Evolutionary conservation across 768 basidiomycete genomes (phyloP).

Genomic region (Pulveroboletus sp.): DNA sequence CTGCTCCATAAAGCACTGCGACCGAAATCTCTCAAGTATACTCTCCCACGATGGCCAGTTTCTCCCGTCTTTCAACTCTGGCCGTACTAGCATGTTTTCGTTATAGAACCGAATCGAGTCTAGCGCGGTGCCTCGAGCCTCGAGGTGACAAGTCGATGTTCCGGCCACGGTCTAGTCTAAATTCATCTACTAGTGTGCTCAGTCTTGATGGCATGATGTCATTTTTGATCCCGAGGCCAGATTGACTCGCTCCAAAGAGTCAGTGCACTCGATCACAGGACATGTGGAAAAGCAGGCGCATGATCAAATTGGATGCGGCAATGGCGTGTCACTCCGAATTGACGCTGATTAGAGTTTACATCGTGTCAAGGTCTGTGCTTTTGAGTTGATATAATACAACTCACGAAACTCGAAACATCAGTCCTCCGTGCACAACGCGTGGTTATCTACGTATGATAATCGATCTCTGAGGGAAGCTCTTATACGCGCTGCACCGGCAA

Average conservation of each 20-base stretch:
- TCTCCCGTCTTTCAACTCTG: slow-evolving; percentile 16
- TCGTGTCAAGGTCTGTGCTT: slow-evolving; percentile 26
- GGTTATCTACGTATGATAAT: background rate
- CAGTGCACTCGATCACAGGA: slow-evolving; percentile 29
- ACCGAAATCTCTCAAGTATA: too few species aligned
- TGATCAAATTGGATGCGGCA: slow-evolving; percentile 28
- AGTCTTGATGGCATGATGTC: slow-evolving; percentile 3
- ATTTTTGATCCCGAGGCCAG: too few species aligned
- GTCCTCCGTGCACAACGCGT: slow-evolving; percentile 35
- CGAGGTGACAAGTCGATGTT: slow-evolving; percentile 14
- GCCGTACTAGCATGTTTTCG: slow-evolving; percentile 11
- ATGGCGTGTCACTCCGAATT: slow-evolving; percentile 28
- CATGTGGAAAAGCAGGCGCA: slow-evolving; percentile 24
- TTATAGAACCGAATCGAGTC: slow-evolving; percentile 10
- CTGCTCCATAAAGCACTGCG: too few species aligned
- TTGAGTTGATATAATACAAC: too few species aligned
- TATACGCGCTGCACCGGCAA: slow-evolving; percentile 19
- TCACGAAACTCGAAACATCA: too few species aligned
- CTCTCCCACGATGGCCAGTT: slow-evolving; percentile 31
- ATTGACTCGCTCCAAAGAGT: too few species aligned
- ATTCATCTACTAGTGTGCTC: slow-evolving; percentile 6
- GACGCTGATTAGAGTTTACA: slow-evolving; percentile 24
- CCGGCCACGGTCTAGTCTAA: background rate
- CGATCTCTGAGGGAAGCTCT: background rate
- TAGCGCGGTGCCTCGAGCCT: slow-evolving; percentile 11